Evolutionary conservation across 2,329 filamentous ascomycete genomes (phyloP).

Genomic region (Aspergillus unguis): DNA sequence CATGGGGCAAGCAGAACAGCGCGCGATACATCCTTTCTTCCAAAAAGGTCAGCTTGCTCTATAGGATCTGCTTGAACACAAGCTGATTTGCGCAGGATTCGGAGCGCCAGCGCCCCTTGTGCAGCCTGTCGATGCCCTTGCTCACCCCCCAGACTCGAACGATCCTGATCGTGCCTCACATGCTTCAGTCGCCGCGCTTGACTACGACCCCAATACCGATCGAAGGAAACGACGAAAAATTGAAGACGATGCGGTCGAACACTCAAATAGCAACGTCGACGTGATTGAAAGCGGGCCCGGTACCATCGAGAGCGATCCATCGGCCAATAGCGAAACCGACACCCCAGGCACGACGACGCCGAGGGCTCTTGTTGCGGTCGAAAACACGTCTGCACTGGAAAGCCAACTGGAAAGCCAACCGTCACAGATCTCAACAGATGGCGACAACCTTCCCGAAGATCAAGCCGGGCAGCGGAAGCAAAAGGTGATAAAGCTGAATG

Average conservation of each 20-base stretch:
- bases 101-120: slow-evolving; percentile 6
- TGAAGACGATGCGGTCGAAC: slow-evolving; percentile 11
- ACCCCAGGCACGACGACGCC: neutral
- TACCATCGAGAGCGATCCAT: neutral
- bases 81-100: slow-evolving; percentile 21
- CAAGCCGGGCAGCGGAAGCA: neutral
- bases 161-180: slow-evolving; percentile 3
- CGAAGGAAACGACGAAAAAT: slow-evolving; percentile 39
- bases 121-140: slow-evolving; percentile 6
- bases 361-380: neutral
- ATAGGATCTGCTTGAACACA: neutral
- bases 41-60: slow-evolving; percentile 31
- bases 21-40: slow-evolving; percentile 42
- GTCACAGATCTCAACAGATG: neutral
- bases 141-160: neutral
- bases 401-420: neutral
- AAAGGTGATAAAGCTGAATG: slow-evolving; percentile 42
- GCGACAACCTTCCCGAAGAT: neutral
- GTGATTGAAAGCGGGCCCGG: neutral
- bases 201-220: slow-evolving; percentile 33
- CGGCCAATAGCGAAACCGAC: neutral
- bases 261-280: no score
- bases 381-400: neutral
- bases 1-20: slow-evolving; percentile 40
- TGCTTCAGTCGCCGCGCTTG: slow-evolving; percentile 14